Evolutionary conservation across 768 basidiomycete genomes (phyloP).

Genomic region (Lactifluus pinguis): DNA sequence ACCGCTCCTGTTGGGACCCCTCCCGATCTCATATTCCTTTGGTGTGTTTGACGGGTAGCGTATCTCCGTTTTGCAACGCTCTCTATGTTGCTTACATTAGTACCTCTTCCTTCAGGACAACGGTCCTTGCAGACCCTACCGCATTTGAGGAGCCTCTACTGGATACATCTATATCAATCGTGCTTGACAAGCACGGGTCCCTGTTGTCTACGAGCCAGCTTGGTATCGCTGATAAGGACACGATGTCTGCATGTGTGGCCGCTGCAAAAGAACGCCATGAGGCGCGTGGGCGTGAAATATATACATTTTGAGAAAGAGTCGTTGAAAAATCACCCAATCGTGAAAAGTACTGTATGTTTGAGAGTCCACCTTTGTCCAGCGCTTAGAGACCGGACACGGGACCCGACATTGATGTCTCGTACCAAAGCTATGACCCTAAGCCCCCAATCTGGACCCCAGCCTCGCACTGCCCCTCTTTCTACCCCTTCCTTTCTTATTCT

Average conservation of each 20-base stretch:
- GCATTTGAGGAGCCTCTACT: conserved; percentile 87
- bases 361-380: no score
- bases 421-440: not conserved
- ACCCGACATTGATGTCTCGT: not conserved
- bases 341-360: not conserved
- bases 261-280: conserved; percentile 25
- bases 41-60: conserved; percentile 72
- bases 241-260: conserved; percentile 32
- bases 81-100: not conserved
- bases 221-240: conserved; percentile 34
- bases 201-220: conserved; percentile 47
- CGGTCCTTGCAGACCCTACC: conserved; percentile 74
- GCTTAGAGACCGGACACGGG: not conserved
- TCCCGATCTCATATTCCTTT: conserved; percentile 53
- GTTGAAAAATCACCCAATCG: not conserved
- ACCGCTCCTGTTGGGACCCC: conserved; percentile 39
- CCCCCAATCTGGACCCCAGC: not conserved
- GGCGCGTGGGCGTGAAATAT: conserved; percentile 13
- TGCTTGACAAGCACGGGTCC: conserved; percentile 42
- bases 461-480: not conserved
- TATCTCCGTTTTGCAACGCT: not conserved
- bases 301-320: conserved; percentile 7
- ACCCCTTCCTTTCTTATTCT: not conserved
- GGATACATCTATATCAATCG: conserved; percentile 57
- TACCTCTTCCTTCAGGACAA: conserved; percentile 33